phyloP scores from a whole-genome alignment of 257 asterid species.

The Petunia secreta region DNA sequence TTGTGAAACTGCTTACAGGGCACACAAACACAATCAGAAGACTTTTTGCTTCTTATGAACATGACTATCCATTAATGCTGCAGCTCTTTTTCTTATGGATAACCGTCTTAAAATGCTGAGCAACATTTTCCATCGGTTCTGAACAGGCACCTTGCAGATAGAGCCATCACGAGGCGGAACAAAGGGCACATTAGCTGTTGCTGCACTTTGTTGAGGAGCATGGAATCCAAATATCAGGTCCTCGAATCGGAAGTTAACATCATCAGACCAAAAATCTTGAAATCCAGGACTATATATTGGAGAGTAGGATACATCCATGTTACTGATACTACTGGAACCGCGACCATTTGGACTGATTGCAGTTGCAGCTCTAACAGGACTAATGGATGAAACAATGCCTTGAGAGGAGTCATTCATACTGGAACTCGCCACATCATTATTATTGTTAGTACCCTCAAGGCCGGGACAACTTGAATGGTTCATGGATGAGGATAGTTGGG shows the following conservation, averaged over 20 bases:
- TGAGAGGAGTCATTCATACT: neutral
- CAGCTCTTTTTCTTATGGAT: constrained; percentile 28
- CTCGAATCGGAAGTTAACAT: neutral
- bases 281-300: no score
- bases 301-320: no score
- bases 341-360: no score
- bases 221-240: neutral
- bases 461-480: neutral
- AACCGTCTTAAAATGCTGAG: constrained; percentile 24
- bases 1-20: no score
- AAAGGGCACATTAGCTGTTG: neutral
- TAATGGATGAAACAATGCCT: no score
- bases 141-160: neutral
- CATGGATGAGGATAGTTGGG: constrained; percentile 22
- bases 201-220: neutral
- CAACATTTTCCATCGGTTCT: constrained; percentile 18
- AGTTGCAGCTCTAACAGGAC: no score
- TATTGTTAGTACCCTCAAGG: neutral
- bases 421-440: neutral
- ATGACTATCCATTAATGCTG: constrained; percentile 23
- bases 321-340: no score
- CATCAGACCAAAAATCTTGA: no score
- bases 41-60: constrained; percentile 36
- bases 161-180: neutral
- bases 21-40: neutral